A percentile compares a stretch with the other conserved stretches of the same genome.
Evolutionary conservation across 805 yeast species (phyloP).

Genomic region (Myxozyma monticola): DNA sequence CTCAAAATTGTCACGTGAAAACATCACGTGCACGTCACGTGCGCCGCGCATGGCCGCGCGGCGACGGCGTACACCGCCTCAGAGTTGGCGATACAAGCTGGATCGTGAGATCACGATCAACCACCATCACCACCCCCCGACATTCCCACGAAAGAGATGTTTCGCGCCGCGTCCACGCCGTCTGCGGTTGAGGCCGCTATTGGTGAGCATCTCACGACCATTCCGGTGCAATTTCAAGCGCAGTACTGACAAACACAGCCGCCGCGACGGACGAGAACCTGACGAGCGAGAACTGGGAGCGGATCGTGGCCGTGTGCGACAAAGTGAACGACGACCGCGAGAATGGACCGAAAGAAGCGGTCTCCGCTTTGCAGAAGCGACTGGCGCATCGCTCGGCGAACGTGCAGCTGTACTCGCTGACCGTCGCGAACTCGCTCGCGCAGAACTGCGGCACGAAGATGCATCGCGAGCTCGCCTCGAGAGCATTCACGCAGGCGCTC

Average conservation of each 20-base stretch:
- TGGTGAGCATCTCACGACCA: slow-evolving; percentile 4
- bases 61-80: no score
- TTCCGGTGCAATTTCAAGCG: not conserved
- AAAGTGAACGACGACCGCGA: slow-evolving; percentile 50
- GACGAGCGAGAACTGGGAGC: slow-evolving; percentile 67
- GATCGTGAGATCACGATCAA: no score
- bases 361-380: slow-evolving; percentile 50
- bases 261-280: slow-evolving; percentile 66
- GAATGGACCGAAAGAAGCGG: slow-evolving; percentile 44
- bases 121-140: no score
- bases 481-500: slow-evolving; percentile 51
- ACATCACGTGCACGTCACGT: no score
- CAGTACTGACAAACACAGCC: slow-evolving; percentile 10
- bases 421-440: slow-evolving; percentile 57
- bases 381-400: slow-evolving; percentile 60
- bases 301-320: slow-evolving; percentile 66
- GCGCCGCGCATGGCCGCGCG: no score
- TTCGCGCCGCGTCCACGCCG: slow-evolving; percentile 12
- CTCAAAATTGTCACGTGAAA: no score
- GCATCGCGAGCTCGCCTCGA: slow-evolving; percentile 62
- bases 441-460: slow-evolving; percentile 76
- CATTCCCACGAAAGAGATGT: no score
- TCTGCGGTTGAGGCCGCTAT: slow-evolving; percentile 27
- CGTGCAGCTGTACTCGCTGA: slow-evolving; percentile 58
- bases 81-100: no score